Evolutionary conservation across 2,329 filamentous ascomycete species (phyloP), one percentile per base, ranked within the genome.

Genomic region (Talaromyces islandicus): DNA sequence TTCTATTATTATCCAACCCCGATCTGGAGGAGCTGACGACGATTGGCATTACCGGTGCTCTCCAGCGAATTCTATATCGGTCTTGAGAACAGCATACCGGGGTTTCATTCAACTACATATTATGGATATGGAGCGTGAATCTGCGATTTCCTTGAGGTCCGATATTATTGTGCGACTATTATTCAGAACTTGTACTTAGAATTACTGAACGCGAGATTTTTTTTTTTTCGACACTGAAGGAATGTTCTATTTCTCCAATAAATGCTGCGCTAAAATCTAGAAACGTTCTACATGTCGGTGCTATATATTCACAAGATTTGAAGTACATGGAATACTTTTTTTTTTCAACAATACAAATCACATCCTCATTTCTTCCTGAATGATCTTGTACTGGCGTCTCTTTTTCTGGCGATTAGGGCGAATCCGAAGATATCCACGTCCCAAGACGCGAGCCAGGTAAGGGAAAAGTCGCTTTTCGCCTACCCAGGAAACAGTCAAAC

Each of bases 301-400:
- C 9, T 21, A 11, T 52, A 52, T n/a, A 25, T 52, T n/a, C 48
- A 52, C 24, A 52, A 30, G 27, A 27, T 29, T n/a, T 52, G 48
- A 11, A n/a, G 17, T 52, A 27, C 27, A 52, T 52, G 17, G 14
- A 17, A 25, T 29, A 19, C 48, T 7, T 17, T 4, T 29, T 29
- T 52, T n/a, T 52, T n/a, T 3, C 27, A 29, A 52, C 24, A 19
- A 17, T 29, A 19, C 7, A 29, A 17, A 52, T 66, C 65, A 80
- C 51, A 70, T 71, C 58, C 76, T 75, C 83, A 88, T 89, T 59
- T 84, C 79, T 70, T 94, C 89, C 55, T 82, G 71, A 30, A 97
- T 87, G 21, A 91, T 67, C 77, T 97, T 97, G 72, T 97, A 97
- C 77, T 87, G 81, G 75, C 96, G 96, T 64, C 92, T 84, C 76